Conservation (phyloP, 805 yeast genomes). For the Kodamaea jinghongensis region DNA sequence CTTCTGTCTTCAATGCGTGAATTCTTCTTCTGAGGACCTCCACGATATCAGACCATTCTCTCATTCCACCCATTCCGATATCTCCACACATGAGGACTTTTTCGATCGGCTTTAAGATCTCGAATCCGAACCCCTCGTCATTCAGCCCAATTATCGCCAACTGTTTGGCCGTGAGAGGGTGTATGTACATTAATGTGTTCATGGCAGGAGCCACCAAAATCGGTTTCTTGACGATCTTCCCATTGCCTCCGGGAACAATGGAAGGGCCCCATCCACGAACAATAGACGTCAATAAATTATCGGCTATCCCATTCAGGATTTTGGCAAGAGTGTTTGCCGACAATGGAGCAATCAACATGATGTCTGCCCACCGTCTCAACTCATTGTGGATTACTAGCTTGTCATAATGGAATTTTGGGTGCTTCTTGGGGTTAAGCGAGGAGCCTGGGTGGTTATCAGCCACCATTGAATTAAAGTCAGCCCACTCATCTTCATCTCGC, state of each 20-base stretch:
- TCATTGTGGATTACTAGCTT: constrained; percentile 43
- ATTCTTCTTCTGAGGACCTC: constrained; percentile 40
- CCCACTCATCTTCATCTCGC: constrained; percentile 96
- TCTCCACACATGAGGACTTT: constrained; percentile 48
- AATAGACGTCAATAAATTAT: constrained; percentile 42
- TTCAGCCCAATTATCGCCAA: constrained; percentile 27
- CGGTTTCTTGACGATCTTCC: constrained; percentile 31
- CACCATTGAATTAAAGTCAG: constrained; percentile 29
- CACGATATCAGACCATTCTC: constrained; percentile 47
- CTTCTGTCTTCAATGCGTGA: constrained; percentile 25
- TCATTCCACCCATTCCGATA: constrained; percentile 51
- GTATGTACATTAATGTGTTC: constrained; percentile 49
- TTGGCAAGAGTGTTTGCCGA: constrained; percentile 47
- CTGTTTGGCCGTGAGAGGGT: constrained; percentile 44
- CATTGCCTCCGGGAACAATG: constrained; percentile 7
- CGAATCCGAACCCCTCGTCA: constrained; percentile 43
- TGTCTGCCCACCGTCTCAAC: constrained; percentile 47
- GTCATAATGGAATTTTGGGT: constrained; percentile 31
- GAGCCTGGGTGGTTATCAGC: constrained; percentile 12
- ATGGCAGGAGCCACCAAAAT: constrained; percentile 47
- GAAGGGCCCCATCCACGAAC: constrained; percentile 42
- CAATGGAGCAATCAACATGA: constrained; percentile 44
- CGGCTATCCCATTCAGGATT: constrained; percentile 43
- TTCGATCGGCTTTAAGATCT: constrained; percentile 45
- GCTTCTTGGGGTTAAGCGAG: constrained; percentile 14